These are phyloP conservation scores for Trypanosoma scelopori DNA, from an alignment of 208 protist species.

Conservation along the genomic window DNA sequence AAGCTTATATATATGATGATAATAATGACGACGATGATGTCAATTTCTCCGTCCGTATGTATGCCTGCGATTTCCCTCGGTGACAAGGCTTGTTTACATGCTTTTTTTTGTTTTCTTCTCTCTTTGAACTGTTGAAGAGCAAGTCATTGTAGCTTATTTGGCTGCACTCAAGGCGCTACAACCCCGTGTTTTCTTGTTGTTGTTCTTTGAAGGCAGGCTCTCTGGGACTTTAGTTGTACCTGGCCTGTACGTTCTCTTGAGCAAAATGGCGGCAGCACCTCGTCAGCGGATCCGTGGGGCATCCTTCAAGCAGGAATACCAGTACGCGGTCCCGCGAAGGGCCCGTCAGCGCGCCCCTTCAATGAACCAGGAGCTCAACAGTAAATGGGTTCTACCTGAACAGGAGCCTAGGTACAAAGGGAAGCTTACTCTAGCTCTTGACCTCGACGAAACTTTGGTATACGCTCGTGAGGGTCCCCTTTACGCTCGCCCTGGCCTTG, in stretches of 20 bases:
- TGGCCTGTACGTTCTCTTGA: neutral
- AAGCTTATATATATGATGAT: too few relatives aligned
- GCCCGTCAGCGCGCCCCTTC: conserved; percentile 84
- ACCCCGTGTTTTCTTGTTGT: neutral
- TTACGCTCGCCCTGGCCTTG: conserved; percentile 83
- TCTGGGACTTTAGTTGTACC: neutral
- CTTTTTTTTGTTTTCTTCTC: too few relatives aligned
- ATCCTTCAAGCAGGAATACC: conserved; percentile 94
- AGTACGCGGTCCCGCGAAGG: conserved; percentile 60
- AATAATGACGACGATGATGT: too few relatives aligned
- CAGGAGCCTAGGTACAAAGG: conserved; percentile 73
- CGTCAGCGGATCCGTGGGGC: conserved; percentile 85
- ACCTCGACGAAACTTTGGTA: conserved; percentile 91
- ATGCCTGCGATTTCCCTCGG: too few relatives aligned
- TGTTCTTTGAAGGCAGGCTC: neutral
- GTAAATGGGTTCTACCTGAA: conserved; percentile 71
- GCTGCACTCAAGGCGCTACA: too few relatives aligned
- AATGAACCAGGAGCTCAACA: conserved; percentile 84
- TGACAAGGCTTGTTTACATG: too few relatives aligned
- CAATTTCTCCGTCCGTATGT: too few relatives aligned
- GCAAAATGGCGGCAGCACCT: conserved; percentile 23
- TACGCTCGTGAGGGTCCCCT: conserved; percentile 87
- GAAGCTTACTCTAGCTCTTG: conserved; percentile 87
- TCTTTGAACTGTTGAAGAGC: too few relatives aligned
- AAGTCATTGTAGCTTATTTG: too few relatives aligned